phyloP scores from a whole-genome alignment of 2,329 filamentous ascomycete species.

The Penicillium occitanis region DNA sequence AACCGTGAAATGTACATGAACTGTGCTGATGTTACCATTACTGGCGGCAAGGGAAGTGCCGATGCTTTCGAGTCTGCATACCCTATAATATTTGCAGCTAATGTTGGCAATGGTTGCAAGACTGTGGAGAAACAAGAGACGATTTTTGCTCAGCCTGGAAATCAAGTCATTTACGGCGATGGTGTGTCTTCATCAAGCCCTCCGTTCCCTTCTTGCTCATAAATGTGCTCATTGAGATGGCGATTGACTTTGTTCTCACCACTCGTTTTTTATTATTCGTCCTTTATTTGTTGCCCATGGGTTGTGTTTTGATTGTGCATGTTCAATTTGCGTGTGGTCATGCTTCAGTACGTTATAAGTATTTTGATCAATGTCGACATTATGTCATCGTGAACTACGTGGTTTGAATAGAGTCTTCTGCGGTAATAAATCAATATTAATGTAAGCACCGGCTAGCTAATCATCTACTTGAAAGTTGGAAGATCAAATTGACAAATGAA shows the following conservation, averaged over 20 bases:
- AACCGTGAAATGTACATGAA: conserved; percentile 89
- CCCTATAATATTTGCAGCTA: conserved; percentile 17
- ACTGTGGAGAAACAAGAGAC: conserved; percentile 60
- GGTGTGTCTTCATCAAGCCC: conserved; percentile 4
- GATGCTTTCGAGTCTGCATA: conserved; percentile 14
- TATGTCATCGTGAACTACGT: background rate
- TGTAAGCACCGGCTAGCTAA: background rate
- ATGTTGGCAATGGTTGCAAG: conserved; percentile 46
- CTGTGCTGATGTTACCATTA: conserved; percentile 69
- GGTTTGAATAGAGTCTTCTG: background rate
- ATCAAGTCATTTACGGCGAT: conserved; percentile 16
- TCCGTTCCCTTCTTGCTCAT: conserved; percentile 12
- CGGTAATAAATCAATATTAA: background rate
- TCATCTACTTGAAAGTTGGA: background rate
- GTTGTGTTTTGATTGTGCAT: background rate
- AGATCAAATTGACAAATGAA: background rate
- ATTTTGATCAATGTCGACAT: background rate
- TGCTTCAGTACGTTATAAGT: background rate
- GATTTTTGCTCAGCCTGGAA: conserved; percentile 65
- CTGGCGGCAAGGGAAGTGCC: conserved; percentile 25
- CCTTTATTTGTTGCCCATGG: background rate
- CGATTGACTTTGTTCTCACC: background rate
- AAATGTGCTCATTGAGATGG: background rate
- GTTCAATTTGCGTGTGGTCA: background rate
- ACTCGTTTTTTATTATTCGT: background rate